Percentiles rank a stretch among this genome's conserved stretches.
Conservation (phyloP, 495 filamentous ascomycete genomes). For the Aspergillus steynii region DNA sequence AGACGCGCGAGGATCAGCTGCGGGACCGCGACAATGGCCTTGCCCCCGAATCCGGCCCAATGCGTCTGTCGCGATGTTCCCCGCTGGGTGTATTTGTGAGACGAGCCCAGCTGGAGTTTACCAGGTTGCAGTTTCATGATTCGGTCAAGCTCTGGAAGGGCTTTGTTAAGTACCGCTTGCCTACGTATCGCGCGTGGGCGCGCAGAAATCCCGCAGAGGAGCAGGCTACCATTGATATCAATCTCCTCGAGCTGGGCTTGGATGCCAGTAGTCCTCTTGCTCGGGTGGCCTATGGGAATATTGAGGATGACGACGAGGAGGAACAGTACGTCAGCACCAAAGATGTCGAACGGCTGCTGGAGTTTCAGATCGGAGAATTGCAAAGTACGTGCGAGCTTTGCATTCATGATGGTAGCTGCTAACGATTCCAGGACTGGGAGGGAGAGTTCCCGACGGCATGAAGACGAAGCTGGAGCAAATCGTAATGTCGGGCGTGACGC, state of each 20-base stretch:
- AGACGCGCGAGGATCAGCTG: slow-evolving; percentile 56
- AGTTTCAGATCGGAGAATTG: slow-evolving; percentile 84
- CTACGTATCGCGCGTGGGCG: slow-evolving; percentile 70
- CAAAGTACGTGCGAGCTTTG: slow-evolving; percentile 61
- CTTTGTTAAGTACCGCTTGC: slow-evolving; percentile 76
- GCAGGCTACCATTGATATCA: slow-evolving; percentile 68
- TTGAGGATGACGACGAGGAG: slow-evolving; percentile 49
- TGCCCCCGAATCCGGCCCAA: slow-evolving; percentile 40
- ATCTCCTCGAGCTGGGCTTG: slow-evolving; percentile 47
- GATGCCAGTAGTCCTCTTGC: slow-evolving; percentile 48
- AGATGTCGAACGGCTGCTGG: slow-evolving; percentile 79
- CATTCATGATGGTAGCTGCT: slow-evolving; percentile 17
- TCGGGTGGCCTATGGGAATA: slow-evolving; percentile 62
- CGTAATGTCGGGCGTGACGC: slow-evolving; percentile 61
- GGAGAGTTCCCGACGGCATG: slow-evolving; percentile 69
- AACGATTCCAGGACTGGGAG: slow-evolving; percentile 56
- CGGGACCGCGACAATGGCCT: slow-evolving; percentile 52
- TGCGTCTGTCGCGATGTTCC: slow-evolving; percentile 64
- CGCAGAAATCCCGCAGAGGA: slow-evolving; percentile 63
- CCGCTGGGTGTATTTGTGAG: slow-evolving; percentile 85
- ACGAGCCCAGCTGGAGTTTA: slow-evolving; percentile 75
- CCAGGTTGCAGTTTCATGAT: slow-evolving; percentile 75
- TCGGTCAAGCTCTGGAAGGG: slow-evolving; percentile 72
- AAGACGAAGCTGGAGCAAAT: slow-evolving; percentile 63
- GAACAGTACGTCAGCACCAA: slow-evolving; percentile 64